A percentile compares a stretch with the other conserved stretches of the same genome.
Conservation (phyloP, 805 yeast species). For the Teunomyces kruisii region DNA sequence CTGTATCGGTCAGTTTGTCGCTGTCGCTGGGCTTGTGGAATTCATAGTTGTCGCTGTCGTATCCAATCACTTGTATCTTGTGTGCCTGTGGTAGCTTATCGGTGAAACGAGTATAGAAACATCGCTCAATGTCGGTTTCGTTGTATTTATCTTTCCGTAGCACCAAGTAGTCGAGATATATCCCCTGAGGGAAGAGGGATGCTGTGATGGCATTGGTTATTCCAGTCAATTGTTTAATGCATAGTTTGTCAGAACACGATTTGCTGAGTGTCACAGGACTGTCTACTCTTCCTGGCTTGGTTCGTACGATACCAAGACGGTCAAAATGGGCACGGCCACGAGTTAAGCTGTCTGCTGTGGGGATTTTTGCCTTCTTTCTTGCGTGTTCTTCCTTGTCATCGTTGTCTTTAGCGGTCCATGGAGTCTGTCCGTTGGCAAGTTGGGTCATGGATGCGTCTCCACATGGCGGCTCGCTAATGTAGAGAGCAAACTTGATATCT, state of each 20-base stretch:
- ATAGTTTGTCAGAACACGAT: conserved; percentile 86
- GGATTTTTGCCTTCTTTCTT: conserved; percentile 12
- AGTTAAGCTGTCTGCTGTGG: conserved; percentile 5
- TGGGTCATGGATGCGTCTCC: conserved; percentile 79
- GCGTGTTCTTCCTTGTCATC: conserved; percentile 8
- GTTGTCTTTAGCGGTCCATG: conserved; percentile 20
- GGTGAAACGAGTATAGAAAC: conserved; percentile 30
- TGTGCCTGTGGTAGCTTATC: conserved; percentile 17
- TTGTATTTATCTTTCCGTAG: conserved; percentile 36
- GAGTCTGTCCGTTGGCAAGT: conserved; percentile 15
- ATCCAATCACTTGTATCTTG: conserved; percentile 21
- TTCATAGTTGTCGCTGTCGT: conserved; percentile 18
- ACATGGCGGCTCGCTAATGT: conserved; percentile 79
- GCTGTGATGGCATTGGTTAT: conserved; percentile 48
- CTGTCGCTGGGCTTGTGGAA: conserved; percentile 21
- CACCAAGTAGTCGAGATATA: conserved; percentile 50
- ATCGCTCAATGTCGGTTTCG: conserved; percentile 34
- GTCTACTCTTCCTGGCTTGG: conserved; percentile 91
- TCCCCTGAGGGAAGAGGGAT: conserved; percentile 28
- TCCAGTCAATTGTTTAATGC: conserved; percentile 60
- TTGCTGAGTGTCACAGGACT: conserved; percentile 71
- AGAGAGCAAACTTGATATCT: conserved; percentile 52
- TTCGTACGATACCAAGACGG: conserved; percentile 66
- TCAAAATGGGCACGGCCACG: conserved; percentile 68
- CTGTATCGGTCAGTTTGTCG: conserved; percentile 1